These are phyloP conservation scores for Punctularia strigosozonata DNA, from an alignment of 768 basidiomycete species.

Conservation along the genomic window DNA sequence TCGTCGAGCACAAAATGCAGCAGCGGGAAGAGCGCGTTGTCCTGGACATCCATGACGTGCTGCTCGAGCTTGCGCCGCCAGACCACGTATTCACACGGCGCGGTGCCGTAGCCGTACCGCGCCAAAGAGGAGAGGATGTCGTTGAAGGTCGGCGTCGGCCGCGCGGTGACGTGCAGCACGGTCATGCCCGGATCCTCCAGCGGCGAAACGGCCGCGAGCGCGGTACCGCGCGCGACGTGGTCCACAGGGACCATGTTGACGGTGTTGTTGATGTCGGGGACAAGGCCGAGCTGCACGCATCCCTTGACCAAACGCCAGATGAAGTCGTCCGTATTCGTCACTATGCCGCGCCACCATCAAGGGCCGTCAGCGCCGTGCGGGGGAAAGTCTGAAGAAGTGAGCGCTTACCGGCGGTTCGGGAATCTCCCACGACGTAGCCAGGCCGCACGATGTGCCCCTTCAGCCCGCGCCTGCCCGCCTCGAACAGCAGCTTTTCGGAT, in stretches of 20 bases:
- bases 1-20: conserved; percentile 97
- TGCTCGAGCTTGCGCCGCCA: conserved; percentile 92
- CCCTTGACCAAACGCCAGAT: conserved; percentile 98
- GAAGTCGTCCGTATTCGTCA: conserved; percentile 98
- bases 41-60: conserved; percentile 88
- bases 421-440: conserved; percentile 94
- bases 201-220: conserved; percentile 59
- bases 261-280: conserved; percentile 96
- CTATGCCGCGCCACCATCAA: conserved; percentile 25
- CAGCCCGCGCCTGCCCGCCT: conserved; percentile 81
- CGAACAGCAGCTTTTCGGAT: conserved; percentile 85
- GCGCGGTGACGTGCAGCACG: conserved; percentile 79
- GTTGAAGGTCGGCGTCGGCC: conserved; percentile 85
- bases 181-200: conserved; percentile 28
- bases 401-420: conserved; percentile 66
- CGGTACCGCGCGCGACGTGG: conserved; percentile 78
- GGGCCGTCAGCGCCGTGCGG: background rate
- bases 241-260: conserved; percentile 98
- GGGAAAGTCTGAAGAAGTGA: background rate
- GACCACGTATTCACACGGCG: conserved; percentile 75
- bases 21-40: conserved; percentile 94
- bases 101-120: conserved; percentile 70
- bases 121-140: conserved; percentile 60
- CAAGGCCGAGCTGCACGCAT: conserved; percentile 92
- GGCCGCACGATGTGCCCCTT: conserved; percentile 82